Evolutionary conservation across 768 basidiomycete genomes (phyloP), one percentile per base, ranked within the genome.

Genomic region (Trametes cingulata): DNA sequence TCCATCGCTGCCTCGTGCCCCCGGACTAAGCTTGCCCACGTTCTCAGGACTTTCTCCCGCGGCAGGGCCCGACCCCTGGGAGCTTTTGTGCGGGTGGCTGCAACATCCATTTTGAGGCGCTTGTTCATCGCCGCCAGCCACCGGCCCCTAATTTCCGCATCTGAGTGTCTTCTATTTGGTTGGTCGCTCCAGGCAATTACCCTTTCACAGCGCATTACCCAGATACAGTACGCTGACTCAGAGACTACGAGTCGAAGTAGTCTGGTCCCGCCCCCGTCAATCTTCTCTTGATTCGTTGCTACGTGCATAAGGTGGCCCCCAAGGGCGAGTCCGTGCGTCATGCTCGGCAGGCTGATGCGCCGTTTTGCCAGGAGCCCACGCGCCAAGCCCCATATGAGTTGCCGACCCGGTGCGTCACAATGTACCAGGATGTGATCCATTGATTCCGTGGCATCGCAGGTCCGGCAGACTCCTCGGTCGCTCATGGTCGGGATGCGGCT

Each of bases 401-500:
- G 10, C 40, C 5, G 7, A 6, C 40, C 40, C 6, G 40, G 40
- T 6, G 40, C 40, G 40, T 6, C 15, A n/a, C 40, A 41, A 6
- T 41, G 14, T 6, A 6, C 6, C 6, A 41, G 40, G 40, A 41
- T 41, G 15, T 41, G 40, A 5, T 41, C 40, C 8, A 41, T 9
- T 17, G 40, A 7, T 9, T 41, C 40, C 6, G 19, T 10, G 5
- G 5, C 40, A 41, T n/a, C 40, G 17, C 40, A 41, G 14, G 19
- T n/a, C 14, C 10, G 6, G 15, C 40, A 41, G 7, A 41, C 15
- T 6, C 14, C 33, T 20, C 56, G 27, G 25, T 57, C 55, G 24
- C 48, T 33, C 17, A 50, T 49, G 2, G 33, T 53, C 19, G 58
- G 62, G 33, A 60, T 60, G 40, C 49, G 4, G 1, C 22, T 8